Evolutionary conservation across 2,329 filamentous ascomycete genomes (phyloP).

Genomic region (Nigrograna mackinnonii): DNA sequence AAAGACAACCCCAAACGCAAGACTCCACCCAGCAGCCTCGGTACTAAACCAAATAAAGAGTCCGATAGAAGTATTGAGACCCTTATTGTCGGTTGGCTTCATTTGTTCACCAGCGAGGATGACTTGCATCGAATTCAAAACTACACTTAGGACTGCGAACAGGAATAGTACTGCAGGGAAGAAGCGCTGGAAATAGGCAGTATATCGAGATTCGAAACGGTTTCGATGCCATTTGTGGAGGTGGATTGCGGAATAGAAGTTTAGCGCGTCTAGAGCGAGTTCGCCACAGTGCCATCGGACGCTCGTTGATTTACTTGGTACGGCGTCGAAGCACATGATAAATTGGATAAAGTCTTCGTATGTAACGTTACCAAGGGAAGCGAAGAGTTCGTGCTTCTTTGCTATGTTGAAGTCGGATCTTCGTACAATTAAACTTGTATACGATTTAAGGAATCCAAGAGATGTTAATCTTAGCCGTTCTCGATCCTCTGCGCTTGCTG

Average conservation of each 20-base stretch:
- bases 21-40: constrained; percentile 19
- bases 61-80: constrained; percentile 13
- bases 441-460: constrained; percentile 21
- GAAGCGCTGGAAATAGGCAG: constrained; percentile 18
- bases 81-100: constrained; percentile 16
- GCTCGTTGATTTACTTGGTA: constrained; percentile 11
- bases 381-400: constrained; percentile 10
- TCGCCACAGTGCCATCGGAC: constrained; percentile 19
- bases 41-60: constrained; percentile 18
- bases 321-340: constrained; percentile 14
- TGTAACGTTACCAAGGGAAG: constrained; percentile 3
- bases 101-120: constrained; percentile 16
- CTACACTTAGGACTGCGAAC: constrained; percentile 21
- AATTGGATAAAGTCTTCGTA: constrained; percentile 18
- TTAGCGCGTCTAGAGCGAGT: constrained; percentile 19
- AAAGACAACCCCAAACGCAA: constrained; percentile 18
- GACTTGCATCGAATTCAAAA: constrained; percentile 25
- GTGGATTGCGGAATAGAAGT: constrained; percentile 20
- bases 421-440: constrained; percentile 15
- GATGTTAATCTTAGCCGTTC: constrained; percentile 7
- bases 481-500: constrained; percentile 10
- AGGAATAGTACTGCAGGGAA: constrained; percentile 20
- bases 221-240: constrained; percentile 20
- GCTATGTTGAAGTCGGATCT: constrained; percentile 22
- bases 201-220: constrained; percentile 19